These are phyloP conservation scores for Hyphopichia burtonii DNA, from an alignment of 1,139 yeast species.

Conservation along the genomic window DNA sequence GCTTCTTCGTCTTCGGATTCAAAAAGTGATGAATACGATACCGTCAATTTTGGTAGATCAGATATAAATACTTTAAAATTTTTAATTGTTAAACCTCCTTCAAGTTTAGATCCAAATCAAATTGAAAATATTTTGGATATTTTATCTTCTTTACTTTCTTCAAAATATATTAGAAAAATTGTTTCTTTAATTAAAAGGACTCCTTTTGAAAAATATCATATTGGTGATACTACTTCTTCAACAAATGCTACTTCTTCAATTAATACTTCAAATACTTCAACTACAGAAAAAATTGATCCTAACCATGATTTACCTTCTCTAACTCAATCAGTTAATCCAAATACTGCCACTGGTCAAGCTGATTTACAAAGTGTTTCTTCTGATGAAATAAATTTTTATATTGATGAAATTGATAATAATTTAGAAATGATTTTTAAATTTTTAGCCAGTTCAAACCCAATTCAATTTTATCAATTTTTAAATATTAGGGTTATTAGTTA, in stretches of 20 bases:
- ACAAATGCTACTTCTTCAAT: not conserved
- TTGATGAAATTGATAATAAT: constrained; percentile 42
- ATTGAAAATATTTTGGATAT: constrained; percentile 18
- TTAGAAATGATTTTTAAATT: constrained; percentile 47
- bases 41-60: not conserved
- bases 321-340: not conserved
- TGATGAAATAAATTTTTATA: constrained; percentile 5
- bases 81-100: constrained; percentile 9
- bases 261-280: not conserved
- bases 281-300: not conserved
- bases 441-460: constrained; percentile 57
- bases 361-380: constrained; percentile 2
- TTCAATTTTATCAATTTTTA: constrained; percentile 44
- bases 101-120: constrained; percentile 14
- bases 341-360: not conserved
- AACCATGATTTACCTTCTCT: not conserved
- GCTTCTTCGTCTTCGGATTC: not conserved
- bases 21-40: not conserved
- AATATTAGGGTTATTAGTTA: constrained; percentile 35
- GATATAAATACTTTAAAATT: not conserved
- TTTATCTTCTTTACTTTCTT: constrained; percentile 19
- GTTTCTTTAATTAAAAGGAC: constrained; percentile 20
- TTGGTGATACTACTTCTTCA: constrained; percentile 1
- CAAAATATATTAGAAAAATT: constrained; percentile 20
- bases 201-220: constrained; percentile 7